phyloP scores from a whole-genome alignment of 2,329 filamentous ascomycete genomes.

The Emericellopsis cladophorae region DNA sequence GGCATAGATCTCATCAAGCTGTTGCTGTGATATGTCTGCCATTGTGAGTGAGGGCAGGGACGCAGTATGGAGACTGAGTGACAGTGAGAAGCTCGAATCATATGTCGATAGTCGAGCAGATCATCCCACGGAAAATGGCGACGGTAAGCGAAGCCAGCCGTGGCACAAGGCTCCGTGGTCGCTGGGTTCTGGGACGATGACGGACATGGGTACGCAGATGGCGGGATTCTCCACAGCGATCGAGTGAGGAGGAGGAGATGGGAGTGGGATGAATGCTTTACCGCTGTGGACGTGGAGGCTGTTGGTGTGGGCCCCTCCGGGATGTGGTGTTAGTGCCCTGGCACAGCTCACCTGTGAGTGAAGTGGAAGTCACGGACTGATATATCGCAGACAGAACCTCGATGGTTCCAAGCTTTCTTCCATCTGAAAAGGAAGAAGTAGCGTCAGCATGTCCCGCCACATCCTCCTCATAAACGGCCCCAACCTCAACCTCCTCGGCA shows the following conservation, averaged over 20 bases:
- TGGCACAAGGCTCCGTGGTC: not conserved
- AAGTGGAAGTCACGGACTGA: no score
- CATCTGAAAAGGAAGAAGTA: not conserved
- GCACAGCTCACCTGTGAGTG: no score
- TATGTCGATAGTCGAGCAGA: not conserved
- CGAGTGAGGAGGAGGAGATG: not conserved
- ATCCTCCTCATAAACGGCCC: constrained; percentile 72
- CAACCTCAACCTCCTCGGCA: constrained; percentile 70
- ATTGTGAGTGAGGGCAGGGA: constrained; percentile 2
- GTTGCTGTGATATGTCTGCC: constrained; percentile 20
- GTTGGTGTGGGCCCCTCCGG: no score
- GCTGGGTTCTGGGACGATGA: not conserved
- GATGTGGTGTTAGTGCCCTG: no score
- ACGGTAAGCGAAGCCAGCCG: not conserved
- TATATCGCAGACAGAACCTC: no score
- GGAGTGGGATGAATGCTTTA: constrained; percentile 1
- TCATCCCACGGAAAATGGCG: not conserved
- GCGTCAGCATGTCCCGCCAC: constrained; percentile 17
- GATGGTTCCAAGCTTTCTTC: not conserved
- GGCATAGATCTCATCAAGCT: constrained; percentile 52
- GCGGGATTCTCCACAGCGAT: not conserved
- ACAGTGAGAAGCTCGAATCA: not conserved
- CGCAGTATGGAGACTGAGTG: not conserved
- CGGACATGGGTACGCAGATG: not conserved
- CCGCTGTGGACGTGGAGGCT: not conserved